Conservation (phyloP, 257 asterid species). For the Voacanga thouarsii region DNA sequence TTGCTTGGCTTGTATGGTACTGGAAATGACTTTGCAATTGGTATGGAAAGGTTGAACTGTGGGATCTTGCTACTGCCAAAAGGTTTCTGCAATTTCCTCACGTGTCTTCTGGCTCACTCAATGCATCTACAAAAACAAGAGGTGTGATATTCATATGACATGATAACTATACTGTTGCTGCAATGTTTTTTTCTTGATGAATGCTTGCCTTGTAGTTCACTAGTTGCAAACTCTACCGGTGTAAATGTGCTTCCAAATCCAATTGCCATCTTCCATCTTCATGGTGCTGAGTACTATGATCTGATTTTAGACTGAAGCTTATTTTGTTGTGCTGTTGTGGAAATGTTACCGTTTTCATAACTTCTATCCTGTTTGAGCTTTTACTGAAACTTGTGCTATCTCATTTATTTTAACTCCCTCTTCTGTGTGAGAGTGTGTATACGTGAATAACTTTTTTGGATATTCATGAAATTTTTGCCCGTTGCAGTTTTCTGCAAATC, state of each 20-base stretch:
- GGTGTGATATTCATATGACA: conserved; percentile 26
- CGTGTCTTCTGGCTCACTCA: conserved; percentile 27
- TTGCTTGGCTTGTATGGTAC: conserved; percentile 4
- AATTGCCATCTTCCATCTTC: neutral
- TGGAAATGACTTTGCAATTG: conserved; percentile 10
- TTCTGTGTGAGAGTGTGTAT: neutral
- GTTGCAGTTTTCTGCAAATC: neutral
- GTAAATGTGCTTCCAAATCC: neutral
- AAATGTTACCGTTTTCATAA: neutral
- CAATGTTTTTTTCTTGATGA: neutral
- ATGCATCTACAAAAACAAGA: conserved; percentile 43
- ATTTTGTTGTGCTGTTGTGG: neutral
- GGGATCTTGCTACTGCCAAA: conserved; percentile 65
- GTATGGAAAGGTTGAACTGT: conserved; percentile 56
- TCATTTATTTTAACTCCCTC: neutral
- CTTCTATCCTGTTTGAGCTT: neutral
- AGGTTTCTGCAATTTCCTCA: conserved; percentile 49
- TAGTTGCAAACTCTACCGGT: neutral
- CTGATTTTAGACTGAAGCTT: neutral
- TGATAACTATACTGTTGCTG: neutral
- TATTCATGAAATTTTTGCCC: neutral
- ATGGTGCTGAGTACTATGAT: neutral
- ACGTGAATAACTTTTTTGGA: neutral
- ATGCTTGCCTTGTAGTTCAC: neutral
- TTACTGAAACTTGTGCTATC: neutral